These are phyloP conservation scores for Botrytis cinerea DNA, from an alignment of 2,329 filamentous ascomycete species.

Conservation along the genomic window DNA sequence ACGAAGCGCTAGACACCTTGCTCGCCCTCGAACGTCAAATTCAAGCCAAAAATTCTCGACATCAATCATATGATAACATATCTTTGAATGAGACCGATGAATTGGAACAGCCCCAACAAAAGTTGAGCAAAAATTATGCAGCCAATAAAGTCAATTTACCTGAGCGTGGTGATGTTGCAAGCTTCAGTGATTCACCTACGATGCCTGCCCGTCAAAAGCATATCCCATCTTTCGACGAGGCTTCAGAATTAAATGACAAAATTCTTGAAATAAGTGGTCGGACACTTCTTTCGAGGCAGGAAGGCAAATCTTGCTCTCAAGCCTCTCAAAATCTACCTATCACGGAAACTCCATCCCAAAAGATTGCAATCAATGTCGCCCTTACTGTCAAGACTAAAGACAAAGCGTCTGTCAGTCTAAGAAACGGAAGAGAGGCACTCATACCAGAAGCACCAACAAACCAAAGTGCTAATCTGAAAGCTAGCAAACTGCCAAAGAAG, in stretches of 20 bases:
- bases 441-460: neutral
- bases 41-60: neutral
- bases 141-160: neutral
- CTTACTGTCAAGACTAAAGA: neutral
- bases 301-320: neutral
- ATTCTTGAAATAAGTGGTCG: neutral
- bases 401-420: neutral
- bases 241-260: neutral
- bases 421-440: neutral
- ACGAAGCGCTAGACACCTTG: neutral
- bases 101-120: neutral
- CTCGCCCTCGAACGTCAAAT: neutral
- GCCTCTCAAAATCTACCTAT: neutral
- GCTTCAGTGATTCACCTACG: constrained; percentile 4
- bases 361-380: neutral
- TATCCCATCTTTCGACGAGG: neutral
- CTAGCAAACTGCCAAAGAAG: neutral
- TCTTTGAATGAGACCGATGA: neutral
- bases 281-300: neutral
- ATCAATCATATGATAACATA: neutral
- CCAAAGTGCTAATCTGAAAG: neutral
- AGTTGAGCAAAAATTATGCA: neutral
- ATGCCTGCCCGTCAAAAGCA: neutral
- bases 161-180: neutral
- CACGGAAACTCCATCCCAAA: neutral